phyloP scores from a whole-genome alignment of 768 basidiomycete genomes.

The Termitomyces sp. region DNA sequence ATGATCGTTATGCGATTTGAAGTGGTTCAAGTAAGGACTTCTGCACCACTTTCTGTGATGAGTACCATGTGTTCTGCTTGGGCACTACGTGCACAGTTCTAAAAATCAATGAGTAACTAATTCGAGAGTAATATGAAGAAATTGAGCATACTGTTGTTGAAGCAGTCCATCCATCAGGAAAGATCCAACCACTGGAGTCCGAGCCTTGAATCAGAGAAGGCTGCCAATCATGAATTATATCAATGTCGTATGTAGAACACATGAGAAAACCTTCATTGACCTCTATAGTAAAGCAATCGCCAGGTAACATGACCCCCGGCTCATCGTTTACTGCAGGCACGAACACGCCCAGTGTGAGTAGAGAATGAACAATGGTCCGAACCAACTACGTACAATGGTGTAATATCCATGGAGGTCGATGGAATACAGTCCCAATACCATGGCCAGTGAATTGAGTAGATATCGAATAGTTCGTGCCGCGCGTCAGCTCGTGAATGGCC shows the following conservation, averaged over 20 bases:
- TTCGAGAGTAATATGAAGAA: background rate
- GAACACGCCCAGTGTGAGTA: background rate
- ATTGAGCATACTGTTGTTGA: conserved; percentile 62
- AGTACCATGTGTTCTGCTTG: conserved; percentile 89
- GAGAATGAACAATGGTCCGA: background rate
- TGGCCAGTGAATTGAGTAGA: conserved; percentile 79
- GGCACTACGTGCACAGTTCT: conserved; percentile 81
- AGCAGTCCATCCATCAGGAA: conserved; percentile 93
- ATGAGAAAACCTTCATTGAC: conserved; percentile 28
- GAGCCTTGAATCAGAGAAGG: conserved; percentile 77
- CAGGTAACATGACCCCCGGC: conserved; percentile 75
- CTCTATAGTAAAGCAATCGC: conserved; percentile 94
- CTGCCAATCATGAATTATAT: conserved; percentile 27
- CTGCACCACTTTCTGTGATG: conserved; percentile 74
- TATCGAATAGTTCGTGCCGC: conserved; percentile 47
- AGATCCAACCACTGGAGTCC: conserved; percentile 67
- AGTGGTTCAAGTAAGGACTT: conserved; percentile 60
- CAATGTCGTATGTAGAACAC: background rate
- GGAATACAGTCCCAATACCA: conserved; percentile 82
- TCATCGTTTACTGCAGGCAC: conserved; percentile 69
- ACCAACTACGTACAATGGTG: conserved; percentile 55
- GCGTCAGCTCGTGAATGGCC: conserved; percentile 57
- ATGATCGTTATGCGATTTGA: too few species aligned
- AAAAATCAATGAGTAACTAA: background rate
- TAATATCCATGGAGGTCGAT: conserved; percentile 78